Conservation (phyloP, 1,284 basidiomycete genomes). For the Trichosporon ovoides region DNA sequence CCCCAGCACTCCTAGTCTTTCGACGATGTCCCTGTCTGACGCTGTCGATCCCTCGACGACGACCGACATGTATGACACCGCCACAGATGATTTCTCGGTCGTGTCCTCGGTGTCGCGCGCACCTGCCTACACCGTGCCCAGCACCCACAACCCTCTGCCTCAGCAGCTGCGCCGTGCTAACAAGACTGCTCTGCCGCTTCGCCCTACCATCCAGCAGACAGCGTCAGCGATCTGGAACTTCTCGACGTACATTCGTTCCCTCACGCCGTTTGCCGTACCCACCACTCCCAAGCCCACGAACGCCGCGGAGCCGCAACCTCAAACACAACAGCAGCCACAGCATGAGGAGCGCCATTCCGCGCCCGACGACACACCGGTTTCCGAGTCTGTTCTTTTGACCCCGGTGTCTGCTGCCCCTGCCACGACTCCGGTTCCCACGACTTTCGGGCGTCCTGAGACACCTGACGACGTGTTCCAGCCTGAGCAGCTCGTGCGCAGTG, state of each 20-base stretch:
- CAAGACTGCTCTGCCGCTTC: conserved; percentile 22
- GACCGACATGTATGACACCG: conserved; percentile 28
- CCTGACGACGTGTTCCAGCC: conserved; percentile 10
- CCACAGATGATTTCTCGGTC: conserved; percentile 30
- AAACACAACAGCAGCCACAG: not conserved
- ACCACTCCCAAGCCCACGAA: not conserved
- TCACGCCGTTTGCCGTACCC: conserved; percentile 32
- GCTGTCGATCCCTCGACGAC: conserved; percentile 34
- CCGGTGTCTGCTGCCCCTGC: not conserved
- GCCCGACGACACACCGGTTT: not conserved
- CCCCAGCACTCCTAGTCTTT: conserved; percentile 35
- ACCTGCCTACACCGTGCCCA: not conserved
- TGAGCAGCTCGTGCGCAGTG: conserved; percentile 35
- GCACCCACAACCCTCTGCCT: conserved; percentile 7
- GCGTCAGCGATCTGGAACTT: conserved; percentile 39
- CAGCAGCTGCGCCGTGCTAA: conserved; percentile 7
- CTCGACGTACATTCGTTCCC: conserved; percentile 36
- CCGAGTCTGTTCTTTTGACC: not conserved
- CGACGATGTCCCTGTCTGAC: conserved; percentile 44
- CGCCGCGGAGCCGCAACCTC: not conserved
- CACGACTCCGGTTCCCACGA: conserved; percentile 25
- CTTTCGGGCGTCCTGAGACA: conserved; percentile 13
- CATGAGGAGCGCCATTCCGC: too few relatives aligned
- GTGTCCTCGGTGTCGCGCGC: conserved; percentile 20
- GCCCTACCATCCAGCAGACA: conserved; percentile 29